These are phyloP conservation scores for Dittrichia graveolens DNA, from an alignment of 129 eudicot genomes.

Conservation along the genomic window DNA sequence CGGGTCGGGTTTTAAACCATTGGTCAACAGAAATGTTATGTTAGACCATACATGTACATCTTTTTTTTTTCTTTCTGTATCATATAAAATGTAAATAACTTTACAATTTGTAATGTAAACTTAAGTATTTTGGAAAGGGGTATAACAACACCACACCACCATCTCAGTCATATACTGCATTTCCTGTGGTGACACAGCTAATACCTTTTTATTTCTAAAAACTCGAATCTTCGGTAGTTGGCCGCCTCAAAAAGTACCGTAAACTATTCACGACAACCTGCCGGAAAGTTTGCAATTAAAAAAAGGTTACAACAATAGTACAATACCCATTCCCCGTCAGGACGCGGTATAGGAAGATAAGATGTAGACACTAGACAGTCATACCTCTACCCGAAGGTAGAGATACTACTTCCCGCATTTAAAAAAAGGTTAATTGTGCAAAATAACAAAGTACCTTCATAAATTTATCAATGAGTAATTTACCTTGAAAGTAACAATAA, in stretches of 20 bases:
- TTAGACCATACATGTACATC: conserved; percentile 20
- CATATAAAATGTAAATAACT: conserved; percentile 29
- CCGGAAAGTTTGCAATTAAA: conserved; percentile 3
- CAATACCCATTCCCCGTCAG: no score
- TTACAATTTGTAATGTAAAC: conserved; percentile 33
- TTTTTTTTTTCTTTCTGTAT: not conserved
- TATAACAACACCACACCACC: conserved; percentile 29
- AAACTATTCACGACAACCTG: conserved; percentile 91
- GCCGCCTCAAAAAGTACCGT: conserved; percentile 91
- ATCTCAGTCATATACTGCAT: conserved; percentile 20
- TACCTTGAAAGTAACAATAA: no score
- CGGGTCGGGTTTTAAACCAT: not conserved
- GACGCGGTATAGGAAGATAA: no score
- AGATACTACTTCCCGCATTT: no score
- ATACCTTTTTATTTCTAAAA: conserved; percentile 49
- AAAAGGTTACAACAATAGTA: not conserved
- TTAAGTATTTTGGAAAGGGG: conserved; percentile 22
- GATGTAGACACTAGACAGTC: no score
- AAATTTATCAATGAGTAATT: not conserved
- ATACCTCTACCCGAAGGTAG: no score
- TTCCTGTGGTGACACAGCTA: not conserved
- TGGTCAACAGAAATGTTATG: not conserved
- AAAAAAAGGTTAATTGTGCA: not conserved
- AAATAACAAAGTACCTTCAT: not conserved
- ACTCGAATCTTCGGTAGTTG: conserved; percentile 87